Evolutionary conservation across 768 basidiomycete species (phyloP), one percentile per base, ranked within the genome.

Genomic region (Mycena capillaripes): DNA sequence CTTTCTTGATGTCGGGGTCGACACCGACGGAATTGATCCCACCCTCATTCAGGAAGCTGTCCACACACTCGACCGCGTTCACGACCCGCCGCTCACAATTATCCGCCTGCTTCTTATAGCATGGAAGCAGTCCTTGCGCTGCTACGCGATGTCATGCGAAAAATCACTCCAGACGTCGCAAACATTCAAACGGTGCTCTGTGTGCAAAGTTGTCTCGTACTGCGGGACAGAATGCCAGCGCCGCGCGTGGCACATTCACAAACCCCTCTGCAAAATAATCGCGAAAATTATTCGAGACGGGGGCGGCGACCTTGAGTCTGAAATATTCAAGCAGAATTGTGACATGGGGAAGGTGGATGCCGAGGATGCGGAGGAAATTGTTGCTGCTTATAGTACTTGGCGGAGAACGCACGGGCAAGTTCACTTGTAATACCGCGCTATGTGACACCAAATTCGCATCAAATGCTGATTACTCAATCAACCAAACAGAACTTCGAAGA

Each of bases 211-310:
- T 1, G 36, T 68, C 1, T 68, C 66, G 44, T 68, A 68, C 27
- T 68, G 57, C 36, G 55, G 57, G 1, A 6, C 32, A 10, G 46
- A 52, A 12, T 68, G 40, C 36, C 66, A 68, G 34, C 32, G 29
- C 8, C 66, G 57, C 19, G 66, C 66, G 12, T 68, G 65, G 65
- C n/a, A 23, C 32, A 55, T 14, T 21, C 65, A 66, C 34, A 66
- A 66, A 27, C 42, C 53, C 2, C 11, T 66, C 25, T 66, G 65
- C 56, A 42, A 30, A 55, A 48, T 34, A 9, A 66, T 66, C 25
- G 29, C 30, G 1, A 66, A 66, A 11, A 48, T 58, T 27, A 27
- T 58, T 27, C 21, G 23, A 21, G 66, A 68, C 38, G 66, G 66
- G 2, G 66, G 57, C 21, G 66, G 57, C 23, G 66, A 68, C 27